These are phyloP conservation scores for Lupinus albus DNA, from an alignment of 306 rosid genomes.

Conservation along the genomic window DNA sequence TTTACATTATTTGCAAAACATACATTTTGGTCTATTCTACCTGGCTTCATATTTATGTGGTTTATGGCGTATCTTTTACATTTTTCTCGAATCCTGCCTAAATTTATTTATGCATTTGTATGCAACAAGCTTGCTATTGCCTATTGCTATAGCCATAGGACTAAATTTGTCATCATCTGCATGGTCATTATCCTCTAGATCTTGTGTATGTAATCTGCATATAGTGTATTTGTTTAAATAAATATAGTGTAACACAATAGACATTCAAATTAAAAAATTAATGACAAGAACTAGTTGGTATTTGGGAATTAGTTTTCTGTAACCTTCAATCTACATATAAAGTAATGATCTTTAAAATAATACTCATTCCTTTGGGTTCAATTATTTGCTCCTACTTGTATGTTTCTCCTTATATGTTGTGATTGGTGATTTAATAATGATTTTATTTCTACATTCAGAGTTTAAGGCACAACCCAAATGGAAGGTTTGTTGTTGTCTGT, in stretches of 20 bases:
- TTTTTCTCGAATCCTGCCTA: background rate
- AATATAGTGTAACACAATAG: background rate
- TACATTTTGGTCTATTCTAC: background rate
- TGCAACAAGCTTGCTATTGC: no score
- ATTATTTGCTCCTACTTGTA: background rate
- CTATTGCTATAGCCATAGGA: background rate
- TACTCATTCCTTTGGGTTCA: conserved; percentile 26
- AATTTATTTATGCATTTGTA: no score
- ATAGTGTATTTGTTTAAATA: no score
- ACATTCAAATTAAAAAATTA: conserved; percentile 22
- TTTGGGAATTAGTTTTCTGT: conserved; percentile 21
- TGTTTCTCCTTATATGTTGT: conserved; percentile 32
- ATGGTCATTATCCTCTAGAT: conserved; percentile 24
- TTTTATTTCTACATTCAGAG: conserved; percentile 55
- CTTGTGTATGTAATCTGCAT: background rate
- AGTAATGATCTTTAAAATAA: conserved; percentile 30
- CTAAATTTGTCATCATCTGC: conserved; percentile 20
- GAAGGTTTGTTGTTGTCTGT: conserved; percentile 98
- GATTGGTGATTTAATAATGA: conserved; percentile 32
- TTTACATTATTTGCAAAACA: conserved; percentile 34
- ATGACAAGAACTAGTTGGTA: background rate
- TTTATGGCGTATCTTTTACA: background rate
- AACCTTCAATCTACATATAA: conserved; percentile 7
- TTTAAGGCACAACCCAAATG: conserved; percentile 96
- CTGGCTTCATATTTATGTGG: conserved; percentile 16